Conservation (phyloP, 495 filamentous ascomycete genomes). For the Penicillium flavigenum region DNA sequence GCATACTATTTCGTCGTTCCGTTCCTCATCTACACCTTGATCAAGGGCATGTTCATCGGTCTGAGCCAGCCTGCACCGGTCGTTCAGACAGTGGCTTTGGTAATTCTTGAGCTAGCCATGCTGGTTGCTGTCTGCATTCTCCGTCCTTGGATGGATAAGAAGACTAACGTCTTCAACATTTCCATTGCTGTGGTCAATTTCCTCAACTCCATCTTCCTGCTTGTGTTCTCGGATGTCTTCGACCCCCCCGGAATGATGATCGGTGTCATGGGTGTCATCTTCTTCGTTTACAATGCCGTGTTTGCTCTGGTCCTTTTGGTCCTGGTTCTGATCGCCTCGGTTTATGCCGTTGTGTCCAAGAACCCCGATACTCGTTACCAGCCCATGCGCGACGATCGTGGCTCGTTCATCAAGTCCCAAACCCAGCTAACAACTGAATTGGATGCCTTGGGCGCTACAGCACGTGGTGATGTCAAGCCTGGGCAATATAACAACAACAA, state of each 20-base stretch:
- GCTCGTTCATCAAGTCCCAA: conserved; percentile 97
- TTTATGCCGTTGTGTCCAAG: conserved; percentile 82
- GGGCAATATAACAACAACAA: conserved; percentile 63
- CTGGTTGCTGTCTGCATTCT: conserved; percentile 77
- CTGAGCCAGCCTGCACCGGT: conserved; percentile 72
- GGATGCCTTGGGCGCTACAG: conserved; percentile 89
- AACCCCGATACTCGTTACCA: conserved; percentile 96
- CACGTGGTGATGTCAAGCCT: conserved; percentile 75
- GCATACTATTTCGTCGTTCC: conserved; percentile 97
- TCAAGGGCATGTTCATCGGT: conserved; percentile 91
- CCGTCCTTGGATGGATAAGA: conserved; percentile 99
- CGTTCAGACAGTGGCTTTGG: conserved; percentile 78
- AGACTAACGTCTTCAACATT: conserved; percentile 96
- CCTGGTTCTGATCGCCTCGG: conserved; percentile 82
- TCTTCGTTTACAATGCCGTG: conserved; percentile 87
- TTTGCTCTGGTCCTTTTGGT: conserved; percentile 84
- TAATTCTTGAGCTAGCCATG: conserved; percentile 80
- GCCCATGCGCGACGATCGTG: conserved; percentile 93
- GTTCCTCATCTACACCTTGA: conserved; percentile 69
- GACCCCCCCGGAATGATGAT: conserved; percentile 88
- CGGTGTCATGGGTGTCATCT: conserved; percentile 90
- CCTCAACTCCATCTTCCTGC: conserved; percentile 80
- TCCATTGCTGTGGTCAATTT: conserved; percentile 88
- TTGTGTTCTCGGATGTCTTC: conserved; percentile 82
- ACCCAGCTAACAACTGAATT: conserved; percentile 86